Base-by-base conservation (phyloP, 305 asterid genomes). In the Ajuga reptans region DNA sequence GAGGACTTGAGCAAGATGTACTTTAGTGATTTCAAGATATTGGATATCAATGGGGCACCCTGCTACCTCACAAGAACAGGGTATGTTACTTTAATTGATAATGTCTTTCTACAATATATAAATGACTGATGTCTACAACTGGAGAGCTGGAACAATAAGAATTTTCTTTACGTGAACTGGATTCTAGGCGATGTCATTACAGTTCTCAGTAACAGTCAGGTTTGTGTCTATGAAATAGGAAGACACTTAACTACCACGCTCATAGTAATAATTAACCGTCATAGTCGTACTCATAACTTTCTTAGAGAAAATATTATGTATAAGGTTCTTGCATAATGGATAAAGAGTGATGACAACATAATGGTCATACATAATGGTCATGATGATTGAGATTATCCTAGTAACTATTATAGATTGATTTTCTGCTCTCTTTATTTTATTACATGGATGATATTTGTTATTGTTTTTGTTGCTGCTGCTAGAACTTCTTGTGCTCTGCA, bases 61-160 rank as follows among this genome's bases (percentile, higher is more conserved):
- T 94, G 99, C 85, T 94, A 59, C 86, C 95, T 94, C 67, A 94
- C 97, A 33, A 81, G 97, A 77, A 94, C 99, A 21, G 97, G 99
- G 99, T 94, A 85, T 43, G 78, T 45, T 77, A 41, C 68, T 24
- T 64, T 68, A 39, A 21, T 36, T 47, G 15, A 17, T 72, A 9
- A 21, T 21, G 9, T 41, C 45, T 50, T 31, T 65, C 18, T 60
- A 45, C 0, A 41, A 49, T 63, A 24, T 39, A 24, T 46, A 55
- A 10, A 31, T 46, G 46, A 17, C 21, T 18, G 17, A 7, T 41
- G 55, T 41, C 37, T 60, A 66, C 7, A 21, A 52, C 14, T 45
- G 11, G 36, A 24, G 65, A 34, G 63, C 53, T 50, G 47, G 24
- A 62, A 71, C 52, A 54, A 27, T 27, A 12, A 66, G 18, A 52